phyloP scores from a whole-genome alignment of 345 rosid species.

The Camelina hispida region DNA sequence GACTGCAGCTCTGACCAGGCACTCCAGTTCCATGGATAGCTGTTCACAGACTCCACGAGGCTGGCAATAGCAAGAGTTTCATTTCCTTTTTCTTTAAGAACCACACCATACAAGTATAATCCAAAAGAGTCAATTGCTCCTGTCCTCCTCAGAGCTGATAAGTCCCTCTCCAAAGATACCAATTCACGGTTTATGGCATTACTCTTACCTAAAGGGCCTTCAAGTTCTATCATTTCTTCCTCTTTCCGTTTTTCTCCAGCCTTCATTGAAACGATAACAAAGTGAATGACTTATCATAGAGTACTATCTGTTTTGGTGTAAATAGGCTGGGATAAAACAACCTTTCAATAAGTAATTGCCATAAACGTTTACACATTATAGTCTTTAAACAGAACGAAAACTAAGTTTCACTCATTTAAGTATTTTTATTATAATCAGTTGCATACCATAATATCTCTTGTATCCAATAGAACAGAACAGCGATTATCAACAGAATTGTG shows the following conservation, averaged over 20 bases:
- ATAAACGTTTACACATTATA: background rate
- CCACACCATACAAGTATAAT: conserved; percentile 82
- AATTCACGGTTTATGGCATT: conserved; percentile 77
- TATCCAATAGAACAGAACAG: background rate
- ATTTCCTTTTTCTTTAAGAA: conserved; percentile 89
- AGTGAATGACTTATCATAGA: conserved; percentile 22
- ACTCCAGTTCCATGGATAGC: conserved; percentile 99
- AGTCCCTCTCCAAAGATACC: conserved; percentile 80
- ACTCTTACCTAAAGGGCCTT: conserved; percentile 84
- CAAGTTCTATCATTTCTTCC: conserved; percentile 92
- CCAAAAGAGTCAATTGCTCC: conserved; percentile 85
- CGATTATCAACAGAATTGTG: background rate
- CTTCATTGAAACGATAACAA: conserved; percentile 44
- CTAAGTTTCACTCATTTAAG: background rate
- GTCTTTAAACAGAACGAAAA: conserved; percentile 13
- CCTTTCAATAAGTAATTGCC: background rate
- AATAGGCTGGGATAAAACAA: background rate
- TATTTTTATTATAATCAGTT: conserved; percentile 5
- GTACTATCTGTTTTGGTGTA: background rate
- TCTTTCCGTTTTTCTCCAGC: conserved; percentile 99
- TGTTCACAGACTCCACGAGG: conserved; percentile 89
- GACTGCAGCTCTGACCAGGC: conserved; percentile 97
- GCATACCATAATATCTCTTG: conserved; percentile 3
- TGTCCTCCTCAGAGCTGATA: conserved; percentile 68
- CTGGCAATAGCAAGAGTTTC: conserved; percentile 72